Conservation (phyloP, 2,329 filamentous ascomycete genomes). For the Diplodia mutila region DNA sequence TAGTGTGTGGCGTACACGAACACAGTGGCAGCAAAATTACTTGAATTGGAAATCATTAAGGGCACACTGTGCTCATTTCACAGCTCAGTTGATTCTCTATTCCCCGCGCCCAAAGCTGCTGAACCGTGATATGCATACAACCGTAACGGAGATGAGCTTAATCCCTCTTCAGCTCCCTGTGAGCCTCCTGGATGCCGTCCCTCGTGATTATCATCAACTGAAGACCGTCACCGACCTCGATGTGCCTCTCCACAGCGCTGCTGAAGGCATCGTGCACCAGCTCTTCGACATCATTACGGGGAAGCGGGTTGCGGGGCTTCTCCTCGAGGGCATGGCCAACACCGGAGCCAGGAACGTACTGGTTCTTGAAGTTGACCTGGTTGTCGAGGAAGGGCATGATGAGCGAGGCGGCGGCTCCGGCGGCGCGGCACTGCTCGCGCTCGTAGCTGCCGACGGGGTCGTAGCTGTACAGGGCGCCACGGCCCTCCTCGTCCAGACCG, state of each 20-base stretch:
- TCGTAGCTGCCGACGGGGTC: constrained; percentile 98
- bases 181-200: constrained; percentile 85
- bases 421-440: constrained; percentile 92
- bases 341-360: constrained; percentile 87
- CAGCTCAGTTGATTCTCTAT: constrained; percentile 16
- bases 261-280: constrained; percentile 97
- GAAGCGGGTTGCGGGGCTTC: constrained; percentile 69
- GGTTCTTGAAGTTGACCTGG: constrained; percentile 99
- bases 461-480: constrained; percentile 94
- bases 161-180: constrained; percentile 74
- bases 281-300: constrained; percentile 74
- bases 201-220: constrained; percentile 94
- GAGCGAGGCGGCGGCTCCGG: constrained; percentile 86
- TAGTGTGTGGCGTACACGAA: not conserved
- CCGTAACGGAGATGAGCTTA: constrained; percentile 28
- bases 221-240: constrained; percentile 94
- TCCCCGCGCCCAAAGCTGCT: constrained; percentile 17
- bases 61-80: not conserved
- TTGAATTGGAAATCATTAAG: not conserved
- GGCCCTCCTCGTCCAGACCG: constrained; percentile 91
- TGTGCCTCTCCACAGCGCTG: constrained; percentile 96
- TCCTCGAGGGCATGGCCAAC: constrained; percentile 79
- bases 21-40: not conserved
- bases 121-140: constrained; percentile 19
- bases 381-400: constrained; percentile 99